Conservation (phyloP, 345 rosid genomes). For the Eucalyptus leucophloia region DNA sequence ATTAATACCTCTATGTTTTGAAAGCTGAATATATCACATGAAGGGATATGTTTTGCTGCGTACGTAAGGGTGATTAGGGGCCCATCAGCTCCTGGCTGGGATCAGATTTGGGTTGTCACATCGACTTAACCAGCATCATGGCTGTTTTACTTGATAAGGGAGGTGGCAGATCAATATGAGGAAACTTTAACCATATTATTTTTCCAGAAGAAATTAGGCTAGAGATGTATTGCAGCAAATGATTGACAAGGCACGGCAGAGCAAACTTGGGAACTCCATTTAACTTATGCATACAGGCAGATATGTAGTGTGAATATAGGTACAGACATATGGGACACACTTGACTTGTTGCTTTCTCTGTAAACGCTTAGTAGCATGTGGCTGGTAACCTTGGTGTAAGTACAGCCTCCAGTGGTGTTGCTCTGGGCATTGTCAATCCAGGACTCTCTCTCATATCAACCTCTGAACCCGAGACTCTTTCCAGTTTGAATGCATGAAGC, state of each 20-base stretch:
- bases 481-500: conserved; percentile 4
- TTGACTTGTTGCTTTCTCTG: background rate
- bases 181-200: background rate
- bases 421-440: conserved; percentile 4
- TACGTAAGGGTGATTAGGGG: background rate
- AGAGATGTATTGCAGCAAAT: background rate
- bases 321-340: background rate
- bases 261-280: background rate
- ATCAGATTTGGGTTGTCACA: background rate
- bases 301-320: background rate
- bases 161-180: background rate
- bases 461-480: background rate
- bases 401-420: conserved; percentile 4
- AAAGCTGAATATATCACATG: background rate
- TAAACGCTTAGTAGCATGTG: background rate
- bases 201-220: background rate
- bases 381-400: conserved; percentile 3
- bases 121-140: background rate
- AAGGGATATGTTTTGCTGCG: background rate
- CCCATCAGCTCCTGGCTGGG: background rate
- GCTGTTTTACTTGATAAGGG: background rate
- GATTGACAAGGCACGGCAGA: background rate
- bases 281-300: background rate
- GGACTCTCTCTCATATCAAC: conserved; percentile 10
- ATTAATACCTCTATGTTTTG: background rate